phyloP scores from a whole-genome alignment of 1,139 yeast species.

The Hansenula sp. region DNA sequence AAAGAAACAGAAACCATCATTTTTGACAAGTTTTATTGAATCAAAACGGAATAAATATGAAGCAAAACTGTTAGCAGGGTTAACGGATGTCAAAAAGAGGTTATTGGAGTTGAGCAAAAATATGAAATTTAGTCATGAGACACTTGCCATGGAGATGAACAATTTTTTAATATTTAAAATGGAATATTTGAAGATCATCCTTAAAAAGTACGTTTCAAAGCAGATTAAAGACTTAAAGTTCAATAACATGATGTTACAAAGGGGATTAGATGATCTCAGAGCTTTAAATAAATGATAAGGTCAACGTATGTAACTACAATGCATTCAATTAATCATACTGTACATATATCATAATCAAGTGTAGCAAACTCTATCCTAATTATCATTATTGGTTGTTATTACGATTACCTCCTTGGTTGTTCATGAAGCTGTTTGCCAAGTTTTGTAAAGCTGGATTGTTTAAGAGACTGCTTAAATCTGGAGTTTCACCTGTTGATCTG shows the following conservation, averaged over 20 bases:
- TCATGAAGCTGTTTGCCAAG: constrained; percentile 53
- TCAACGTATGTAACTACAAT: too few relatives aligned
- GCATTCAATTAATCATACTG: too few relatives aligned
- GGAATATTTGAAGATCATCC: constrained; percentile 33
- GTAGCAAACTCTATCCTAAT: background rate
- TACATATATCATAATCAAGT: background rate
- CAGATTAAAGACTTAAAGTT: constrained; percentile 25
- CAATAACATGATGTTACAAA: constrained; percentile 13
- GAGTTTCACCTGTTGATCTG: constrained; percentile 33
- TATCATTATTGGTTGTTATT: constrained; percentile 6
- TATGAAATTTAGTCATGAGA: constrained; percentile 49
- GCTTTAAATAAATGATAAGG: background rate
- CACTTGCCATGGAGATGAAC: constrained; percentile 58
- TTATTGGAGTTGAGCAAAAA: constrained; percentile 21
- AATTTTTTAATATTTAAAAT: constrained; percentile 49
- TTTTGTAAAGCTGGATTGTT: constrained; percentile 74
- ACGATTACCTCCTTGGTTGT: constrained; percentile 28
- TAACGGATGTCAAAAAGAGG: constrained; percentile 22
- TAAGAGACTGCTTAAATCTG: constrained; percentile 67
- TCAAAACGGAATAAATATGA: constrained; percentile 33
- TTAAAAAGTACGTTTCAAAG: constrained; percentile 30
- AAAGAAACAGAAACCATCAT: constrained; percentile 23
- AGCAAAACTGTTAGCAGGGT: constrained; percentile 26
- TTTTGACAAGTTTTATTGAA: constrained; percentile 30
- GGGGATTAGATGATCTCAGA: constrained; percentile 15